Evolutionary conservation across 768 basidiomycete species (phyloP).

Genomic region (Mycena sanguinolenta): DNA sequence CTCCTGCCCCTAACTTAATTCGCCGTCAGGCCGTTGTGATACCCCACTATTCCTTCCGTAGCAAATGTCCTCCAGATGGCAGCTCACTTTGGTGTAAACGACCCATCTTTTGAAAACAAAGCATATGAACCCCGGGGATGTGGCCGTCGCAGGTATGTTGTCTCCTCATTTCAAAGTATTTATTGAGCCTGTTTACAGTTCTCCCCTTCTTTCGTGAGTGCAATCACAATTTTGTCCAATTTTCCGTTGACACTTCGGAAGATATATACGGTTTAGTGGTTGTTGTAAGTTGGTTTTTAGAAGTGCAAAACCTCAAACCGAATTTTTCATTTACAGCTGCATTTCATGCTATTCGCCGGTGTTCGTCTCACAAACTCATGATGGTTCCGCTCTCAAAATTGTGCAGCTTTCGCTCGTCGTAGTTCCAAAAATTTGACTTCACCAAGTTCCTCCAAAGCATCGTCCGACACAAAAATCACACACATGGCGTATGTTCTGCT

Average conservation of each 20-base stretch:
- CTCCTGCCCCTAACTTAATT: neutral
- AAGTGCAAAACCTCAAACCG: conserved; percentile 4
- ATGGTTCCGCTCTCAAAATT: conserved; percentile 15
- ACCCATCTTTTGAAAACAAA: conserved; percentile 55
- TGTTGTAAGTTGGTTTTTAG: conserved; percentile 53
- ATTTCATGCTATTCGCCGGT: conserved; percentile 66
- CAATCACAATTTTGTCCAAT: neutral
- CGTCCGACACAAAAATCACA: conserved; percentile 63
- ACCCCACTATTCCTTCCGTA: conserved; percentile 74
- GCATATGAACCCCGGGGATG: conserved; percentile 66
- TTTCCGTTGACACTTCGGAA: conserved; percentile 37
- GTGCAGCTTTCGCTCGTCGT: conserved; percentile 67
- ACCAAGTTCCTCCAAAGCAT: conserved; percentile 68
- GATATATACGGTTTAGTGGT: conserved; percentile 75
- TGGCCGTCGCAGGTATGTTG: conserved; percentile 67
- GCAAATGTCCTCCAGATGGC: conserved; percentile 75
- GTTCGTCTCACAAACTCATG: conserved; percentile 49
- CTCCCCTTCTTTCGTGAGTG: conserved; percentile 74
- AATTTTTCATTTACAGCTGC: conserved; percentile 52
- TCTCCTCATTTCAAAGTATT: neutral
- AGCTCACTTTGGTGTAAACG: conserved; percentile 59
- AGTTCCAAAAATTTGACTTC: conserved; percentile 76
- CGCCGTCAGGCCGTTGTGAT: conserved; percentile 71
- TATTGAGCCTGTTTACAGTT: conserved; percentile 47
- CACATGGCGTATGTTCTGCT: conserved; percentile 63